Percentiles rank a stretch among this genome's conserved stretches.
phyloP scores from a whole-genome alignment of 495 filamentous ascomycete species.

The Letharia columbiana region DNA sequence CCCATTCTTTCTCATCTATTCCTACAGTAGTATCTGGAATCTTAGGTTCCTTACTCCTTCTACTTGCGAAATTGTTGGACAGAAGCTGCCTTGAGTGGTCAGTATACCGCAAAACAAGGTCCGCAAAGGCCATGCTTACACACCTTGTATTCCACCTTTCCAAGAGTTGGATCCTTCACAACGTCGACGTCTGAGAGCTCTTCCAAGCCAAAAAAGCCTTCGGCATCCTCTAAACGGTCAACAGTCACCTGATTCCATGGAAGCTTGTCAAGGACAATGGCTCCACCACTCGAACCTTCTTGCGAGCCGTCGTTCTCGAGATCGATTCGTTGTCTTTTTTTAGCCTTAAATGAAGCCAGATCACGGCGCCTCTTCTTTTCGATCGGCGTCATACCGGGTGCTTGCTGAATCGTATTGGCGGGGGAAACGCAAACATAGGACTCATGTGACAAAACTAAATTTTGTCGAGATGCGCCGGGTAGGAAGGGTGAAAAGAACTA shows the following conservation, averaged over 20 bases:
- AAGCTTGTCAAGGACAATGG: conserved; percentile 51
- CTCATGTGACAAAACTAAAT: not conserved
- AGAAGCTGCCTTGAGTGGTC: not conserved
- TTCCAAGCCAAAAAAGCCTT: conserved; percentile 88
- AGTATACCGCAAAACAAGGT: not conserved
- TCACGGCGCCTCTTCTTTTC: conserved; percentile 41
- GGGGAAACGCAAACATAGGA: not conserved
- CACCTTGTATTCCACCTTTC: conserved; percentile 38
- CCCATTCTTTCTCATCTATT: conserved; percentile 38
- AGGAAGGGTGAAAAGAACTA: not conserved
- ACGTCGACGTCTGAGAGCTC: conserved; percentile 88
- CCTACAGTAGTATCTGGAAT: not conserved
- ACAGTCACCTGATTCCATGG: conserved; percentile 75
- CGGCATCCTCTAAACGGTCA: conserved; percentile 75
- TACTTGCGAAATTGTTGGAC: not conserved
- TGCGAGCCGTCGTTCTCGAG: conserved; percentile 19
- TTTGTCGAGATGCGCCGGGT: conserved; percentile 9
- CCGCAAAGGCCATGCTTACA: conserved; percentile 9
- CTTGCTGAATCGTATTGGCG: not conserved
- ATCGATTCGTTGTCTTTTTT: conserved; percentile 44
- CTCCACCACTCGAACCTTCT: conserved; percentile 22
- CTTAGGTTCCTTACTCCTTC: not conserved
- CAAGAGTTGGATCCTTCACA: conserved; percentile 44
- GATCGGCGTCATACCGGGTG: conserved; percentile 8
- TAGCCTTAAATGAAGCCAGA: conserved; percentile 26